Evolutionary conservation across 2,329 filamentous ascomycete genomes (phyloP).

Genomic region (Apiospora arundinis): DNA sequence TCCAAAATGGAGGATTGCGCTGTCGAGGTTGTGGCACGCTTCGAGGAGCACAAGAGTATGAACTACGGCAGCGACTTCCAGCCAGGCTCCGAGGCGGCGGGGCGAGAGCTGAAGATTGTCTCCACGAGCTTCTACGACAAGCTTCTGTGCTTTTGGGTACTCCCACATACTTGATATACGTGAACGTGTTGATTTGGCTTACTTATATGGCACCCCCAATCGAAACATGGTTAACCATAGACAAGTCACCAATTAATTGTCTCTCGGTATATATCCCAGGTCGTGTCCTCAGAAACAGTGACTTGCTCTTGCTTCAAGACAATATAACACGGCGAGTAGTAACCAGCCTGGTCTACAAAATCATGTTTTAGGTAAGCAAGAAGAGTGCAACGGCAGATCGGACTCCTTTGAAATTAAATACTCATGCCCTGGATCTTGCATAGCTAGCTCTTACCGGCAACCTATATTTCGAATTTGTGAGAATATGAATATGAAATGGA

Average conservation of each 20-base stretch:
- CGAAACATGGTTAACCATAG: background rate
- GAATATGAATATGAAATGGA: background rate
- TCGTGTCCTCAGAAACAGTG: no score
- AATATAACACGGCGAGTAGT: no score
- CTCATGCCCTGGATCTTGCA: no score
- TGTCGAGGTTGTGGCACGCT: slow-evolving; percentile 71
- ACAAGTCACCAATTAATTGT: no score
- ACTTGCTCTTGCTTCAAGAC: no score
- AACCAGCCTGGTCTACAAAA: no score
- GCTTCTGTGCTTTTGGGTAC: slow-evolving; percentile 70
- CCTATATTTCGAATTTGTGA: no score
- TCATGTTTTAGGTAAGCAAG: no score
- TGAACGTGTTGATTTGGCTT: background rate
- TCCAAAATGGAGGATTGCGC: slow-evolving; percentile 52
- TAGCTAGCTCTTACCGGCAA: no score
- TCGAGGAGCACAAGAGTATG: slow-evolving; percentile 91
- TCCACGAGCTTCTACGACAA: slow-evolving; percentile 82
- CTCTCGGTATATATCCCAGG: no score
- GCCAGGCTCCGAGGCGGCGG: slow-evolving; percentile 40
- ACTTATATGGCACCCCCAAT: background rate
- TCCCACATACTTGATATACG: slow-evolving; percentile 14
- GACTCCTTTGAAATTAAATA: no score
- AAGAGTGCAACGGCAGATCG: no score
- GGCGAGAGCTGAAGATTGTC: slow-evolving; percentile 54
- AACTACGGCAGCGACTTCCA: slow-evolving; percentile 86